These are phyloP conservation scores for Ophiocordyceps camponoti-saundersi DNA, from an alignment of 2,329 filamentous ascomycete genomes.

Conservation along the genomic window DNA sequence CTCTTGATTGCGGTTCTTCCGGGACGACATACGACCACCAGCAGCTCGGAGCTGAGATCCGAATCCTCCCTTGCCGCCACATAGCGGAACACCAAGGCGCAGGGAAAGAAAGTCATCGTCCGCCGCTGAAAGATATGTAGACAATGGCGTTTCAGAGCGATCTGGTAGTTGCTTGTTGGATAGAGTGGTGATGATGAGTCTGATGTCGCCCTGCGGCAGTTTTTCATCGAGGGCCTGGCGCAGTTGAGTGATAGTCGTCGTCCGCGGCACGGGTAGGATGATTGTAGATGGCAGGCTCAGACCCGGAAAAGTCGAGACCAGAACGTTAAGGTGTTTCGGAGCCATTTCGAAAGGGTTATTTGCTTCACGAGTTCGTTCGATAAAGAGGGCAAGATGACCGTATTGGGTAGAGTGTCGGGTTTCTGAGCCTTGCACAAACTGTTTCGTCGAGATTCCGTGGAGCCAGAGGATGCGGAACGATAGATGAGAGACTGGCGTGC, in stretches of 20 bases:
- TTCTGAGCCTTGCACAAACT: too few relatives aligned
- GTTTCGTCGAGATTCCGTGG: background rate
- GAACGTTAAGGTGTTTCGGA: constrained; percentile 51
- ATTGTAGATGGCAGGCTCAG: constrained; percentile 70
- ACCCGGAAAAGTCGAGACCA: constrained; percentile 72
- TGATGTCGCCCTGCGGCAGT: constrained; percentile 37
- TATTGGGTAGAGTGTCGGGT: too few relatives aligned
- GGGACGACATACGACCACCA: constrained; percentile 94
- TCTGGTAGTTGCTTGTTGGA: constrained; percentile 53
- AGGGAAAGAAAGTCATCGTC: constrained; percentile 62
- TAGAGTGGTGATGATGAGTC: constrained; percentile 66
- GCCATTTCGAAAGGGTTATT: constrained; percentile 25
- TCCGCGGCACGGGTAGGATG: constrained; percentile 51
- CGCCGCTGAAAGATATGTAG: constrained; percentile 37
- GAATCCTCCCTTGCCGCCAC: constrained; percentile 94
- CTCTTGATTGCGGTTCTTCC: constrained; percentile 72
- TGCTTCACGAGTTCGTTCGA: background rate
- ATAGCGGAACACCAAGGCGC: constrained; percentile 61
- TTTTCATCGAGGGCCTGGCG: constrained; percentile 43
- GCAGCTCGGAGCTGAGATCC: constrained; percentile 92
- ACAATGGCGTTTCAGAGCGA: constrained; percentile 36
- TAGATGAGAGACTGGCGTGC: too few relatives aligned
- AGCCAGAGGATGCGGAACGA: too few relatives aligned
- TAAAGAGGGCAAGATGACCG: background rate
- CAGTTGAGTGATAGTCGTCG: constrained; percentile 51